phyloP scores from a whole-genome alignment of 177 flowering plant genomes.

The Vitis hybrid region DNA sequence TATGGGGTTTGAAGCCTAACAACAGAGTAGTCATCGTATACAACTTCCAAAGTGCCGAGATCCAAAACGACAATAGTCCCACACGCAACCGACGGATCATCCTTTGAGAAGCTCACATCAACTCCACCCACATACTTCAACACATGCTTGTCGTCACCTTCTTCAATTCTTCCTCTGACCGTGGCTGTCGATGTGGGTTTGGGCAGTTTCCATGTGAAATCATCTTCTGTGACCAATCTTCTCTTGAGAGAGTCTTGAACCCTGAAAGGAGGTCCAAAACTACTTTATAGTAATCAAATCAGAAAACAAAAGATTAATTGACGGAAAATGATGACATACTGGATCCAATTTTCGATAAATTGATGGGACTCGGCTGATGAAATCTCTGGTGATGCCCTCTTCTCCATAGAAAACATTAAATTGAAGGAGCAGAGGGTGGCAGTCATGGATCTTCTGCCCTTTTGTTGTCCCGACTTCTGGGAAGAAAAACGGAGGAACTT shows the following conservation, averaged over 20 bases:
- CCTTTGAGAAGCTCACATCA: conserved; percentile 77
- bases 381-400: too few relatives aligned
- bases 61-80: conserved; percentile 73
- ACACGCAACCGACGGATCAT: conserved; percentile 66
- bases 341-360: too few relatives aligned
- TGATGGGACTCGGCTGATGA: too few relatives aligned
- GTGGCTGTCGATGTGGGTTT: neutral
- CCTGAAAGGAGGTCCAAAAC: conserved; percentile 21
- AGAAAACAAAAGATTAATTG: too few relatives aligned
- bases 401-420: too few relatives aligned
- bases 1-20: conserved; percentile 59
- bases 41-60: conserved; percentile 40
- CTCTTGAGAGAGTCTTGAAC: conserved; percentile 52
- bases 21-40: conserved; percentile 57
- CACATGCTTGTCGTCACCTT: conserved; percentile 1
- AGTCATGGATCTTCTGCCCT: too few relatives aligned
- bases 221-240: conserved; percentile 50
- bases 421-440: too few relatives aligned
- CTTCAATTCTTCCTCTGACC: conserved; percentile 1
- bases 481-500: too few relatives aligned
- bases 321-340: too few relatives aligned
- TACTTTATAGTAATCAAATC: too few relatives aligned
- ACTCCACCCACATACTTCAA: conserved; percentile 83
- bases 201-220: conserved; percentile 59
- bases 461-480: too few relatives aligned